A percentile compares a stretch with the other conserved stretches of the same genome.
Evolutionary conservation across 2,329 filamentous ascomycete genomes (phyloP).

Genomic region (Hypoxylon sp.): DNA sequence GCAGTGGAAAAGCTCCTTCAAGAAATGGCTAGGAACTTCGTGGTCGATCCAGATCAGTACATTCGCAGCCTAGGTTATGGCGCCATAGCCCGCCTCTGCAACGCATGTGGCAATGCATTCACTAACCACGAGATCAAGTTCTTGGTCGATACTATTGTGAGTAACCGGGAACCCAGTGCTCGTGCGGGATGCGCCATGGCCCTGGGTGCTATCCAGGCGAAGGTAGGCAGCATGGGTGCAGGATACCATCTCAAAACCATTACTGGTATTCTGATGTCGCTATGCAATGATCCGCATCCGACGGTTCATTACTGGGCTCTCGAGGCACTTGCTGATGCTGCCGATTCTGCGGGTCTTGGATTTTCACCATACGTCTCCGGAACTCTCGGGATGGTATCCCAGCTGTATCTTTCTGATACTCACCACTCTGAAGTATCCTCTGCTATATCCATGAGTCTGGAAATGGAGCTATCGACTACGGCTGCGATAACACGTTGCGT

Average conservation of each 20-base stretch:
- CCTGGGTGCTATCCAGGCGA: slow-evolving; percentile 91
- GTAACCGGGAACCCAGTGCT: slow-evolving; percentile 92
- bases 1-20: slow-evolving; percentile 88
- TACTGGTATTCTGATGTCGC: slow-evolving; percentile 96
- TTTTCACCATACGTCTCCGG: slow-evolving; percentile 93
- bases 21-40: slow-evolving; percentile 77
- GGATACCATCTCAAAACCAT: slow-evolving; percentile 97
- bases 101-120: slow-evolving; percentile 84
- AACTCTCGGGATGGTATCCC: slow-evolving; percentile 92
- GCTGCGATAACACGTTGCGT: slow-evolving; percentile 88
- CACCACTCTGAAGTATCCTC: slow-evolving; percentile 88
- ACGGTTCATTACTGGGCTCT: slow-evolving; percentile 97
- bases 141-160: slow-evolving; percentile 92
- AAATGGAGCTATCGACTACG: slow-evolving; percentile 84
- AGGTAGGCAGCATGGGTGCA: slow-evolving; percentile 97
- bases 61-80: slow-evolving; percentile 88
- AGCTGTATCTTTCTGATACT: slow-evolving; percentile 90
- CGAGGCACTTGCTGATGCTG: slow-evolving; percentile 86
- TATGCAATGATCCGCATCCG: slow-evolving; percentile 95
- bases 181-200: slow-evolving; percentile 95
- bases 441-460: slow-evolving; percentile 88
- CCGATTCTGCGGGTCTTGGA: slow-evolving; percentile 91
- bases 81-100: slow-evolving; percentile 88
- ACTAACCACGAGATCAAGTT: slow-evolving; percentile 92
- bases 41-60: slow-evolving; percentile 86